Conservation (phyloP, 2,329 filamentous ascomycete species). For the Ampelomyces quisqualis region DNA sequence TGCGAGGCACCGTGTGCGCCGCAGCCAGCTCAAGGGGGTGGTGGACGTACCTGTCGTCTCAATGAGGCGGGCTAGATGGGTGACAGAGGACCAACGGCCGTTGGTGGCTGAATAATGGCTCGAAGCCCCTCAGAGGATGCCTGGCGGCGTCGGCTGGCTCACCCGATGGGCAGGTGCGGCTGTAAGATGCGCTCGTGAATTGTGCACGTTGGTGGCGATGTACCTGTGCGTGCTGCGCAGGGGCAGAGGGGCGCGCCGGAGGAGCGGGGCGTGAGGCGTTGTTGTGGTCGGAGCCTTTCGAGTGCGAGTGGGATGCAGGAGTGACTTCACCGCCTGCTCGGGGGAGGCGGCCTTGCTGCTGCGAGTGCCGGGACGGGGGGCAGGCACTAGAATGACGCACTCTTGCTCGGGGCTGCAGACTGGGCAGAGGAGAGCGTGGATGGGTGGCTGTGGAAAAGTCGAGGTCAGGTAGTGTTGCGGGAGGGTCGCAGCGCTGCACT, state of each 20-base stretch:
- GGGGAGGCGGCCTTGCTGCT: conserved; percentile 12
- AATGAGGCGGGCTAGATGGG: conserved; percentile 21
- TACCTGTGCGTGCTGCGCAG: conserved; percentile 36
- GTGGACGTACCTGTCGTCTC: conserved; percentile 36
- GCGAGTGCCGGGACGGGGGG: conserved; percentile 10
- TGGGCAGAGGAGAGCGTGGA: conserved; percentile 24
- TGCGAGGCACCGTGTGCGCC: conserved; percentile 4
- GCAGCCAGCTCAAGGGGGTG: conserved; percentile 2
- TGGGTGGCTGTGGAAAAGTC: conserved; percentile 17
- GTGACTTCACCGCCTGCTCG: conserved; percentile 44
- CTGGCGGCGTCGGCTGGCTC: conserved; percentile 36
- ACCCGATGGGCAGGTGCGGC: conserved; percentile 36
- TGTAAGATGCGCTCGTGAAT: conserved; percentile 32
- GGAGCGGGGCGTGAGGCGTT: conserved; percentile 36
- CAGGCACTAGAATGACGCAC: conserved; percentile 16
- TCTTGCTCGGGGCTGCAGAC: conserved; percentile 24
- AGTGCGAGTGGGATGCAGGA: conserved; percentile 39
- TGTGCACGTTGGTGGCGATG: conserved; percentile 21
- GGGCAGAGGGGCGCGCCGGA: conserved; percentile 32
- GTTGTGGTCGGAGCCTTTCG: conserved; percentile 39
- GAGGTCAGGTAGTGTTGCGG: conserved; percentile 28
- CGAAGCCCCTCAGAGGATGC: conserved; percentile 45
- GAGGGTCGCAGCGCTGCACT: conserved; percentile 31
- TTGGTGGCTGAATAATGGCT: conserved; percentile 41
- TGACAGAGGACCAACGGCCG: conserved; percentile 22